These are phyloP conservation scores for Vararia minispora DNA, from an alignment of 768 basidiomycete species.

Conservation along the genomic window DNA sequence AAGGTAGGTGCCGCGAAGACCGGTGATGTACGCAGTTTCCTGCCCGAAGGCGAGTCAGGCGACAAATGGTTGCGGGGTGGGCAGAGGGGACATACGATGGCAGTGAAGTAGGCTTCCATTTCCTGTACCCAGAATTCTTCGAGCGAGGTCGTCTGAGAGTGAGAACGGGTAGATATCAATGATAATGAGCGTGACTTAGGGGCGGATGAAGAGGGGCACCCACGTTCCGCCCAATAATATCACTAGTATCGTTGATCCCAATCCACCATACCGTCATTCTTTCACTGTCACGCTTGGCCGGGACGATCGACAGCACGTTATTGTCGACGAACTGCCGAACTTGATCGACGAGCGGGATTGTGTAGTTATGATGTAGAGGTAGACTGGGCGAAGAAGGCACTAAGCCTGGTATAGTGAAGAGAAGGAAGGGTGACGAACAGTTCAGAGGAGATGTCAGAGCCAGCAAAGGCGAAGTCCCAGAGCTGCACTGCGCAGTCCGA, in stretches of 20 bases:
- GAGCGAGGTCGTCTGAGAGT: constrained; percentile 34
- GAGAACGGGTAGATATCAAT: background rate
- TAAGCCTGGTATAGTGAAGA: background rate
- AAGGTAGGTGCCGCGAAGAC: constrained; percentile 32
- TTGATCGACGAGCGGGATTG: constrained; percentile 35
- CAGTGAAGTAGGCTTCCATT: constrained; percentile 37
- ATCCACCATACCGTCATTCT: constrained; percentile 48
- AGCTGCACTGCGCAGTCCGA: constrained; percentile 31
- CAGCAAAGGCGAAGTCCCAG: constrained; percentile 49
- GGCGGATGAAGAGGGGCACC: background rate
- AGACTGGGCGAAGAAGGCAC: constrained; percentile 20
- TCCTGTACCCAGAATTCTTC: constrained; percentile 37
- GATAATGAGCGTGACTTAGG: background rate
- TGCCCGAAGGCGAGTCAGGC: constrained; percentile 11
- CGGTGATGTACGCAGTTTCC: constrained; percentile 30
- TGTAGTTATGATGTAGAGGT: constrained; percentile 36
- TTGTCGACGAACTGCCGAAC: constrained; percentile 36
- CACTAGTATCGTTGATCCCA: constrained; percentile 48
- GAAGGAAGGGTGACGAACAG: constrained; percentile 3
- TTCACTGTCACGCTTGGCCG: constrained; percentile 24
- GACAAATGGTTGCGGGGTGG: background rate
- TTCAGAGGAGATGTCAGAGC: constrained; percentile 16
- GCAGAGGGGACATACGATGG: constrained; percentile 28
- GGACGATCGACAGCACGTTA: constrained; percentile 35
- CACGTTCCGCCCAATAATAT: constrained; percentile 25